These are phyloP conservation scores for Diaporthe sp. DNA, from an alignment of 2,329 filamentous ascomycete species.

Conservation along the genomic window DNA sequence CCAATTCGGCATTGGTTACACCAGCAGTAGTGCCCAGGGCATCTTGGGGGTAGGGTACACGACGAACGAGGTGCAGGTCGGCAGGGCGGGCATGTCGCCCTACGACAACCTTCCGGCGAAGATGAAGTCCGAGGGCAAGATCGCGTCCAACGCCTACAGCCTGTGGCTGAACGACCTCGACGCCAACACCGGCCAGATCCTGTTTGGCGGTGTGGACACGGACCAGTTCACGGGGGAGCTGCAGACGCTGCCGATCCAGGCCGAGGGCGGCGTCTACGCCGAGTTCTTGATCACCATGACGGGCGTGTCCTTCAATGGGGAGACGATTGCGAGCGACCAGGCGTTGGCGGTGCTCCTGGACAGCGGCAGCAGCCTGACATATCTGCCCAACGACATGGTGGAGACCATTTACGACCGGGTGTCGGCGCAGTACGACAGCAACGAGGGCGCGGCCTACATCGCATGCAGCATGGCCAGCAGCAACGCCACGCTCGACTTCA, in stretches of 20 bases:
- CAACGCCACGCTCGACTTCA: constrained; percentile 62
- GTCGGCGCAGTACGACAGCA: constrained; percentile 69
- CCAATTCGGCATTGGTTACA: constrained; percentile 82
- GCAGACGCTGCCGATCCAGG: constrained; percentile 76
- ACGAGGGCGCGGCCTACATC: constrained; percentile 70
- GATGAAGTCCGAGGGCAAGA: constrained; percentile 71
- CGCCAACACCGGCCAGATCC: constrained; percentile 73
- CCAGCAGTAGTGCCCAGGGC: constrained; percentile 72
- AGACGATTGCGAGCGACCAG: constrained; percentile 59
- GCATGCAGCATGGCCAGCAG: constrained; percentile 66
- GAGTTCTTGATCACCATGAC: constrained; percentile 81
- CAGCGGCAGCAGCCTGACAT: constrained; percentile 77
- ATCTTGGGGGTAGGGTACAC: constrained; percentile 90
- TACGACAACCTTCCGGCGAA: constrained; percentile 80
- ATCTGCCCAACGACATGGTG: constrained; percentile 71
- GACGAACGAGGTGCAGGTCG: constrained; percentile 81
- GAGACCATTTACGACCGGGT: constrained; percentile 70
- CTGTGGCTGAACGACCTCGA: constrained; percentile 82
- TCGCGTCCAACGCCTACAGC: constrained; percentile 78
- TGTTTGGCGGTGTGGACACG: constrained; percentile 82
- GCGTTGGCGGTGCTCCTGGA: constrained; percentile 77
- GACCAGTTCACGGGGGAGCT: constrained; percentile 74
- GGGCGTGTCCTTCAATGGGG: constrained; percentile 61
- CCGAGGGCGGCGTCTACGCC: constrained; percentile 62
- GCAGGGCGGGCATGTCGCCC: constrained; percentile 62